Conservation (phyloP, 345 rosid species). For the Moricandia moricandioides region DNA sequence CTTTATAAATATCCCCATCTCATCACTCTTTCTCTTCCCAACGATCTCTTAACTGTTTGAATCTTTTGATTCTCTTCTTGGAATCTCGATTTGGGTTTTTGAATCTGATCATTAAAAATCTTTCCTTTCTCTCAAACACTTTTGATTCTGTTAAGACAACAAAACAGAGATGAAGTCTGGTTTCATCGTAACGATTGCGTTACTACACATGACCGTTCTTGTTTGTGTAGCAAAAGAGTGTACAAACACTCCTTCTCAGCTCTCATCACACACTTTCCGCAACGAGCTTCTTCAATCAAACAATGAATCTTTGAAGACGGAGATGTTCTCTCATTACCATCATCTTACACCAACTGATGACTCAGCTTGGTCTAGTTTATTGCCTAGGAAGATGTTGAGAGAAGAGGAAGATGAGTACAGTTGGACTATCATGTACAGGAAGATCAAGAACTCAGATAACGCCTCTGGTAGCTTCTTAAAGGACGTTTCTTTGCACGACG, state of each 20-base stretch:
- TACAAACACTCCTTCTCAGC: conserved; percentile 66
- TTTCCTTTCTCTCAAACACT: background rate
- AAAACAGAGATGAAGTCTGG: conserved; percentile 20
- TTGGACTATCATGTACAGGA: conserved; percentile 72
- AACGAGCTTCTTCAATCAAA: conserved; percentile 57
- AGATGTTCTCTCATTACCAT: conserved; percentile 77
- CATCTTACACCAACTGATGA: conserved; percentile 88
- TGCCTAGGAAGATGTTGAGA: conserved; percentile 69
- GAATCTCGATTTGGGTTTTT: conserved; percentile 11
- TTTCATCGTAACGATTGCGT: conserved; percentile 15
- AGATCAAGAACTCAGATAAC: conserved; percentile 53
- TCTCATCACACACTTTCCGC: conserved; percentile 74
- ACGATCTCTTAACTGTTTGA: conserved; percentile 1
- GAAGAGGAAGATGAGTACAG: conserved; percentile 62
- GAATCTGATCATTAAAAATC: background rate
- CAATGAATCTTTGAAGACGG: conserved; percentile 61
- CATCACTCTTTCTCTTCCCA: conserved; percentile 9
- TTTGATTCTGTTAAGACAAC: conserved; percentile 8
- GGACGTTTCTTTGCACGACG: conserved; percentile 77
- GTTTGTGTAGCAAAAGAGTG: conserved; percentile 64
- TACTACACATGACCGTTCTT: conserved; percentile 23
- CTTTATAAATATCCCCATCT: conserved; percentile 29
- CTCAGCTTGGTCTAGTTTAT: conserved; percentile 66
- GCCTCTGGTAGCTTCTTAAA: conserved; percentile 46
- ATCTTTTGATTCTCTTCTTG: conserved; percentile 1